Evolutionary conservation across 805 yeast species (phyloP).

Genomic region (Sungouiella blattae): DNA sequence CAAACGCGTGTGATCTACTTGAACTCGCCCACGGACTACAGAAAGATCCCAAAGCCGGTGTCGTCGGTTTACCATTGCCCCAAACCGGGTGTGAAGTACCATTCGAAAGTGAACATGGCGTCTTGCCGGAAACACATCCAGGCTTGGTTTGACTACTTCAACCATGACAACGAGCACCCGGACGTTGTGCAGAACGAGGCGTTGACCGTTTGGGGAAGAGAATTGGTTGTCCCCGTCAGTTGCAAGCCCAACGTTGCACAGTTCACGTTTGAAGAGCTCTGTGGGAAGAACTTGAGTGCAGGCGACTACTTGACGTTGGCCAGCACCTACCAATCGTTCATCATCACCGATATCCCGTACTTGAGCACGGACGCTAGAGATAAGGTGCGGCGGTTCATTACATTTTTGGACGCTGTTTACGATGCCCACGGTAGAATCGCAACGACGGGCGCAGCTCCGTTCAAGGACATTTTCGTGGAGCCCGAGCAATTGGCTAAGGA

Average conservation of each 20-base stretch:
- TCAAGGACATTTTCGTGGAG: constrained; percentile 81
- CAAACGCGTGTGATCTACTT: constrained; percentile 74
- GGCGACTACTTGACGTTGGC: constrained; percentile 92
- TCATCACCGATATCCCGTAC: constrained; percentile 91
- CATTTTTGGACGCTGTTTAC: constrained; percentile 92
- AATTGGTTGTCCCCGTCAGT: constrained; percentile 68
- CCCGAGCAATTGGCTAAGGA: constrained; percentile 58
- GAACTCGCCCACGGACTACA: constrained; percentile 90
- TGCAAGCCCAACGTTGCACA: constrained; percentile 83
- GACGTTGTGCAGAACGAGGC: constrained; percentile 17
- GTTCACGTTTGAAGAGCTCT: constrained; percentile 79
- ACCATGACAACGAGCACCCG: constrained; percentile 49
- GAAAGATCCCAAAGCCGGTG: constrained; percentile 81
- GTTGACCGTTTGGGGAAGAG: constrained; percentile 84
- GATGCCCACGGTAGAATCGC: constrained; percentile 87
- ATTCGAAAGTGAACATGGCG: constrained; percentile 46
- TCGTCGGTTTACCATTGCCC: constrained; percentile 79
- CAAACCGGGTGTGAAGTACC: constrained; percentile 54
- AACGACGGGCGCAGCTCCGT: constrained; percentile 84
- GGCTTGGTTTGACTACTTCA: constrained; percentile 77
- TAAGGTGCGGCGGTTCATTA: constrained; percentile 84
- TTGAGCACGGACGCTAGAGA: constrained; percentile 77
- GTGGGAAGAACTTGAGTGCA: constrained; percentile 86
- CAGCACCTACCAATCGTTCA: constrained; percentile 65
- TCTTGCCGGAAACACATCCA: constrained; percentile 61